Evolutionary conservation across 148 eudicot genomes (phyloP).

Genomic region (Simmondsia chinensis): DNA sequence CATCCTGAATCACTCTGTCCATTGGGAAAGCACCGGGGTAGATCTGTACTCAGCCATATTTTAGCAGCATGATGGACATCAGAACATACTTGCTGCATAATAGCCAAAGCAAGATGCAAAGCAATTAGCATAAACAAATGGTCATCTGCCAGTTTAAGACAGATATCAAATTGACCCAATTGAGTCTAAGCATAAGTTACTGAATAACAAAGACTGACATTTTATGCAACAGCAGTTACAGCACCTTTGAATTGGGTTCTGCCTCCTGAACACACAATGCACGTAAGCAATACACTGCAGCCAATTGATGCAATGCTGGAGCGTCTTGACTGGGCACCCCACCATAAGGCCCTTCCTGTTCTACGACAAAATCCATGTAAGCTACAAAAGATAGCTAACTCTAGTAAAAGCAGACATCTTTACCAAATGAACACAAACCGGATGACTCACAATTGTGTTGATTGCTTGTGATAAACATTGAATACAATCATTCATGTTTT

Average conservation of each 20-base stretch:
- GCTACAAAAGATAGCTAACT: background rate
- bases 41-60: constrained; percentile 37
- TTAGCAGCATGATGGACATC: constrained; percentile 54
- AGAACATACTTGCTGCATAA: constrained; percentile 34
- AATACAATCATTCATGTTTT: constrained; percentile 38
- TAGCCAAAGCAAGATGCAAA: constrained; percentile 9
- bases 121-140: constrained; percentile 1
- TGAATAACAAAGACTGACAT: background rate
- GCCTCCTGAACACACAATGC: constrained; percentile 67
- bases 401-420: background rate
- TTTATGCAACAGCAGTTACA: constrained; percentile 7
- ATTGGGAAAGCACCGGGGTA: constrained; percentile 16
- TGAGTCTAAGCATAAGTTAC: constrained; percentile 10
- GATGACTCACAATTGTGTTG: constrained; percentile 41
- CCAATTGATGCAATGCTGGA: constrained; percentile 37
- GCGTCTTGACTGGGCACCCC: constrained; percentile 9
- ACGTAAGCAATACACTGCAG: constrained; percentile 59
- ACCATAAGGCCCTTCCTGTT: constrained; percentile 32
- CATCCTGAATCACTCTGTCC: constrained; percentile 24
- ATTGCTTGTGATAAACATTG: constrained; percentile 72
- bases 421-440: constrained; percentile 1
- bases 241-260: constrained; percentile 52
- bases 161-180: background rate
- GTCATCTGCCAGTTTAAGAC: constrained; percentile 1
- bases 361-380: constrained; percentile 15